Percentiles rank a stretch among this genome's conserved stretches.
Conservation (phyloP, 148 eudicot genomes). For the Euryodendron excelsum region DNA sequence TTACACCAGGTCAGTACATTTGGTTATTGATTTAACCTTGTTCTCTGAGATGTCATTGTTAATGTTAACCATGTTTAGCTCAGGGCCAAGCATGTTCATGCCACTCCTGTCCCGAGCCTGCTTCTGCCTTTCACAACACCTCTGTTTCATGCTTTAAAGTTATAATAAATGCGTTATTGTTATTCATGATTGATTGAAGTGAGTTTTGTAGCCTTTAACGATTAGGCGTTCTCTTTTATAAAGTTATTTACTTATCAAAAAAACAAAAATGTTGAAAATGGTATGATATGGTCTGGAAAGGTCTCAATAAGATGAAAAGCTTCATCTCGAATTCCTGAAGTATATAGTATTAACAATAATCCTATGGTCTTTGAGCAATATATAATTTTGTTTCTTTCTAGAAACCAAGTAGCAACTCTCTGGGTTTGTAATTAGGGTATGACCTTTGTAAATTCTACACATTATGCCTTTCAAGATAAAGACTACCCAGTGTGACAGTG, state of each 20-base stretch:
- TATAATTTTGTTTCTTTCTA: not conserved
- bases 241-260: too few species aligned
- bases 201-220: not conserved
- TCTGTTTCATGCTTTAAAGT: not conserved
- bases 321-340: not conserved
- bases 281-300: not conserved
- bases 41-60: not conserved
- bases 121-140: not conserved
- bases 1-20: slow-evolving; percentile 63
- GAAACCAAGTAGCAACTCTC: not conserved
- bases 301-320: slow-evolving; percentile 20
- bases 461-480: not conserved
- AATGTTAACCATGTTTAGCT: not conserved
- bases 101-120: not conserved
- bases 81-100: not conserved
- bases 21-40: not conserved
- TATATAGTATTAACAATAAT: not conserved
- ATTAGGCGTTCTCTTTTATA: too few species aligned
- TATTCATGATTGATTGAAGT: not conserved
- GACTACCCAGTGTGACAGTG: not conserved
- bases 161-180: not conserved
- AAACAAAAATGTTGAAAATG: slow-evolving; percentile 24
- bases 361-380: not conserved
- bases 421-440: not conserved
- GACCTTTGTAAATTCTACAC: not conserved